phyloP scores from a whole-genome alignment of 2,329 filamentous ascomycete species.

The Thermoascus crustaceus region DNA sequence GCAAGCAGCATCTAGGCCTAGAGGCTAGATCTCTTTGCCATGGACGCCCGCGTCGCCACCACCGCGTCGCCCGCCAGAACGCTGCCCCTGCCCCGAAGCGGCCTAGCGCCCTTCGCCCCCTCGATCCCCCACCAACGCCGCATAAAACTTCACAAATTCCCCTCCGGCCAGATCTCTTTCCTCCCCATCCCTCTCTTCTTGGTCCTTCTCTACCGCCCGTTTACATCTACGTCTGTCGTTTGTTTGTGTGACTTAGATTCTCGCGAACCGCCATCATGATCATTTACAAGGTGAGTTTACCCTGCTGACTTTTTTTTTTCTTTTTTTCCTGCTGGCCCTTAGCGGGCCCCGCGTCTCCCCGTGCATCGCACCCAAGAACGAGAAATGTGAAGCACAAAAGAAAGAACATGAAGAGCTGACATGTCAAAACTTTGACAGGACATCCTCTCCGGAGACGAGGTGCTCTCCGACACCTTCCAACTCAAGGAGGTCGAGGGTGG shows the following conservation, averaged over 20 bases:
- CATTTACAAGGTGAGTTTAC: constrained; percentile 57
- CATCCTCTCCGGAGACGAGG: constrained; percentile 80
- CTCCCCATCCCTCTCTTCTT: constrained; percentile 19
- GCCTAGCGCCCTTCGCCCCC: constrained; percentile 12
- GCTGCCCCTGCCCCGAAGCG: constrained; percentile 6
- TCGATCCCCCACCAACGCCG: constrained; percentile 9
- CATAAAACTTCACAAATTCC: constrained; percentile 25
- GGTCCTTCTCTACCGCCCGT: constrained; percentile 9
- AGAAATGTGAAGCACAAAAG: no score
- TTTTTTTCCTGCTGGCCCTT: neutral
- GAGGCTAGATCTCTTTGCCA: neutral
- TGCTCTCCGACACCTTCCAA: constrained; percentile 91
- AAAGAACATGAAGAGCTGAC: constrained; percentile 10
- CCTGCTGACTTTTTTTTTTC: constrained; percentile 2
- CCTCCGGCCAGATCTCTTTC: constrained; percentile 14
- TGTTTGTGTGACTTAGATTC: no score
- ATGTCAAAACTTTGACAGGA: constrained; percentile 53
- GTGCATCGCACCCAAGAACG: no score
- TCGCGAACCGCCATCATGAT: constrained; percentile 64
- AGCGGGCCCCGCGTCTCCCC: no score
- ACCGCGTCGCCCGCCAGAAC: no score
- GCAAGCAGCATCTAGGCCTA: neutral
- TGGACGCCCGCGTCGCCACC: no score
- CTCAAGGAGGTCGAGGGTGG: constrained; percentile 69
- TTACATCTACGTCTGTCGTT: constrained; percentile 12